Evolutionary conservation across 352 stramenopile genomes (phyloP), one percentile per base, ranked within the genome.

Genomic region (Globisporangium spiculum): DNA sequence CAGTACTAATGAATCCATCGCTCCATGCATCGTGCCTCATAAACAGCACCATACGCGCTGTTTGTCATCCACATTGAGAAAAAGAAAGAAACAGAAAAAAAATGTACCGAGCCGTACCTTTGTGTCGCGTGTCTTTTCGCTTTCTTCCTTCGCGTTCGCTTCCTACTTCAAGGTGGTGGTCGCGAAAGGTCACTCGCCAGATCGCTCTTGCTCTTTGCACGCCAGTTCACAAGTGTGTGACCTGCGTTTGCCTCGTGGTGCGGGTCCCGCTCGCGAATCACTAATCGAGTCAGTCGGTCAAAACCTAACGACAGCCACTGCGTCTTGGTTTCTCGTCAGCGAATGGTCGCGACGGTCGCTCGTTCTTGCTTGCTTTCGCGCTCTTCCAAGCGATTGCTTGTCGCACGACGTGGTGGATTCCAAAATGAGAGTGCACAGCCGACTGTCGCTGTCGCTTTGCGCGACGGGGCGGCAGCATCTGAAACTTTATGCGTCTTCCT

Each of bases 361-460:
- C 2, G 27, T 20, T 36, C 56, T 14, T 20, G 18, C 55, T 46
- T 22, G 30, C 55, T 61, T 34, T 61, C 20, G 55, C 30, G 24
- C 30, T 57, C 16, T 56, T 66, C 48, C 50, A n/a, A 2, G 50
- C 32, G 30, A 34, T 60, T 44, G 36, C 36, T 44, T 67, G 61
- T 67, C 61, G 61, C 61, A 67, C 8, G 60, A 58, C 27, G 5
- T 16, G 7, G 61, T 34, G 34, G 54, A 67, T 60, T 60, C 61
- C 30, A 36, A 67, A 67, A 20, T 67, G 61, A 56, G 38, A 44
- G 32, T 10, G 22, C 27, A 41, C 26, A 60, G 18, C 9, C 30
- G 18, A 44, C 24, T 36, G 10, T 48, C 24, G 26, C 6, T n/a
- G 34, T 30, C 30, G 41, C 4, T 61, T 46, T 26, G 36, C 56